Conservation (phyloP, 768 basidiomycete species). For the Strobilomyces dryophilus region DNA sequence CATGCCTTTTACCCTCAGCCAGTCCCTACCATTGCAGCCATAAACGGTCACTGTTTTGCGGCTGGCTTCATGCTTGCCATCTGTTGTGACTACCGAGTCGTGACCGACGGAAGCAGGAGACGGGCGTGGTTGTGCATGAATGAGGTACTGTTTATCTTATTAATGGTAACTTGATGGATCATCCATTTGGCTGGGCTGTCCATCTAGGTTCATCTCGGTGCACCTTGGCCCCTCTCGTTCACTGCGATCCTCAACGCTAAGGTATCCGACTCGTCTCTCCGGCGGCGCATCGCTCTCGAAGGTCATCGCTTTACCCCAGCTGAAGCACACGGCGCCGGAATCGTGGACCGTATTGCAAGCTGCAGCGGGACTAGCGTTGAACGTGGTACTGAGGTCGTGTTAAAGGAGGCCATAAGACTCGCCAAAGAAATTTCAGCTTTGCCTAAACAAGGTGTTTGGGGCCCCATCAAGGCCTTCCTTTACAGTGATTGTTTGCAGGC, state of each 20-base stretch:
- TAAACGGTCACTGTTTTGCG: slow-evolving; percentile 86
- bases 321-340: slow-evolving; percentile 62
- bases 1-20: slow-evolving; percentile 1
- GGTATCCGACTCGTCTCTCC: slow-evolving; percentile 50
- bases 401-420: slow-evolving; percentile 61
- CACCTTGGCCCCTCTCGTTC: slow-evolving; percentile 73
- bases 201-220: slow-evolving; percentile 72
- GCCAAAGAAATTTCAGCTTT: slow-evolving; percentile 49
- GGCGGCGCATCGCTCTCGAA: slow-evolving; percentile 74
- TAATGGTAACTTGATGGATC: neutral
- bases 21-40: slow-evolving; percentile 79
- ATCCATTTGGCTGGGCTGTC: neutral
- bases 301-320: slow-evolving; percentile 73
- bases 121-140: slow-evolving; percentile 93
- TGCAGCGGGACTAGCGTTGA: slow-evolving; percentile 37
- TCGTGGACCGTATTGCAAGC: slow-evolving; percentile 60
- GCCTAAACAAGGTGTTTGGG: slow-evolving; percentile 64
- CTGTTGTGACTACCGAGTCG: slow-evolving; percentile 84
- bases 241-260: slow-evolving; percentile 61
- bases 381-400: slow-evolving; percentile 53
- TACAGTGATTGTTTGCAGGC: slow-evolving; percentile 51
- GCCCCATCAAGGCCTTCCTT: slow-evolving; percentile 62
- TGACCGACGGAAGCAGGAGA: slow-evolving; percentile 75
- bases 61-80: slow-evolving; percentile 77
- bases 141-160: slow-evolving; percentile 46